A percentile compares a stretch with the other conserved stretches of the same genome.
These are phyloP conservation scores for Rusavskia elegans DNA, from an alignment of 495 filamentous ascomycete species.

Conservation along the genomic window DNA sequence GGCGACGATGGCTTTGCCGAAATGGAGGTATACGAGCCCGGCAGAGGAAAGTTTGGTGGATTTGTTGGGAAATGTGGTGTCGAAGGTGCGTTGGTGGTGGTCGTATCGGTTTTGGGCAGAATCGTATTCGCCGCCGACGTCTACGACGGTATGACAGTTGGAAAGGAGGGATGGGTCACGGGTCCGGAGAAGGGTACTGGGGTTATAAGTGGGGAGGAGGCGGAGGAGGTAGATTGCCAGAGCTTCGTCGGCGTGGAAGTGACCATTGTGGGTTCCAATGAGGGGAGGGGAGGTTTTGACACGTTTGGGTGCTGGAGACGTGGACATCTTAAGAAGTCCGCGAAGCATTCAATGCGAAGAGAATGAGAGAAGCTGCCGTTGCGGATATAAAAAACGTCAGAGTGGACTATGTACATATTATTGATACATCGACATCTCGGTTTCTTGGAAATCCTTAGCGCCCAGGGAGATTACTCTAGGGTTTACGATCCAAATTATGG, in stretches of 20 bases:
- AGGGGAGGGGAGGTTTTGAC: conserved; percentile 6
- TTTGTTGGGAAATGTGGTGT: conserved; percentile 58
- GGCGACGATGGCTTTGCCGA: conserved; percentile 67
- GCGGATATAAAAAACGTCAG: background rate
- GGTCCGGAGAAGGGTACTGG: conserved; percentile 65
- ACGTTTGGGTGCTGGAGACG: background rate
- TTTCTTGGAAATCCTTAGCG: background rate
- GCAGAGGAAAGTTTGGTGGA: conserved; percentile 83
- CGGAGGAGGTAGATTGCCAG: conserved; percentile 95
- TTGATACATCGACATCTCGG: background rate
- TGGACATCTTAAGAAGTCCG: background rate
- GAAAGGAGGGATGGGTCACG: conserved; percentile 66
- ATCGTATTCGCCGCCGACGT: conserved; percentile 87
- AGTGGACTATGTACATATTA: background rate
- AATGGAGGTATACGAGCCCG: conserved; percentile 90
- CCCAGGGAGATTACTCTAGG: background rate
- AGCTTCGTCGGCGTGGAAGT: conserved; percentile 98
- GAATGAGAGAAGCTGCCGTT: background rate
- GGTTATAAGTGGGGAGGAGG: conserved; percentile 63
- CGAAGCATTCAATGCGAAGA: background rate
- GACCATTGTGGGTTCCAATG: conserved; percentile 39
- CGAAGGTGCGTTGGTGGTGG: conserved; percentile 90
- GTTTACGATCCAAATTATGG: background rate
- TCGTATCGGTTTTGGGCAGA: conserved; percentile 64
- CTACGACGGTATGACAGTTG: conserved; percentile 85